Evolutionary conservation across 2,329 filamentous ascomycete genomes (phyloP), one percentile per base, ranked within the genome.

Genomic region (Ustilaginoidea virens): DNA sequence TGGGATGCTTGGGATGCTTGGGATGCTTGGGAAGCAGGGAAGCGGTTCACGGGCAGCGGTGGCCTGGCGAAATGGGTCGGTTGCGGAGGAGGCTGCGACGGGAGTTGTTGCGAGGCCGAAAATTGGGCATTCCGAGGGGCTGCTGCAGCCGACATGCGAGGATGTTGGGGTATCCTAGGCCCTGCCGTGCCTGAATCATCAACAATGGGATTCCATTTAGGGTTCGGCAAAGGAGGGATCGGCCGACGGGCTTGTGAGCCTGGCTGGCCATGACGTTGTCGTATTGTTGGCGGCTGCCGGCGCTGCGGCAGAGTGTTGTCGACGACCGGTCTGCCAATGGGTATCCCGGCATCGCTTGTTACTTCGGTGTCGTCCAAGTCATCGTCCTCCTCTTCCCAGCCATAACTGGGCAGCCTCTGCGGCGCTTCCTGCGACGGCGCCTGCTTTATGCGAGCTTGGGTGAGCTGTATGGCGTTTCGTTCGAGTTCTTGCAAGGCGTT

Each of bases 401-500:
- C 53, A 25, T 56, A 55, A 14, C 58, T 49, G 23, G 51, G 43
- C 12, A 48, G 47, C 29, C 44, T 30, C 29, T 40, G 30, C 31
- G 43, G 38, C 27, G 44, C 37, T 30, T 42, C 39, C 18, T 39
- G 42, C 10, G 35, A 38, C 4, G 34, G 36, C 3, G 28, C 36
- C 11, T 39, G 42, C 13, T 37, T 43, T 20, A 17, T 21, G 11
- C 39, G 41, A 19, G 55, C 58, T 39, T 74, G 69, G 4, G 72
- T 76, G 39, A 63, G 63, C 39, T 66, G 65, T 37, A 76, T 69
- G 22, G 73, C 73, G 43, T 66, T 64, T 41, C 66, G 64, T 44
- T 79, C 74, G 36, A 79, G 65, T 44, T 75, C 69, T 40, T 69
- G 60, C 4, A 78, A 53, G 26, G 58, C 58, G 36, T 63, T 61